A percentile compares a stretch with the other conserved stretches of the same genome.
Conservation (phyloP, 768 basidiomycete genomes). For the Dioszegia crocea region DNA sequence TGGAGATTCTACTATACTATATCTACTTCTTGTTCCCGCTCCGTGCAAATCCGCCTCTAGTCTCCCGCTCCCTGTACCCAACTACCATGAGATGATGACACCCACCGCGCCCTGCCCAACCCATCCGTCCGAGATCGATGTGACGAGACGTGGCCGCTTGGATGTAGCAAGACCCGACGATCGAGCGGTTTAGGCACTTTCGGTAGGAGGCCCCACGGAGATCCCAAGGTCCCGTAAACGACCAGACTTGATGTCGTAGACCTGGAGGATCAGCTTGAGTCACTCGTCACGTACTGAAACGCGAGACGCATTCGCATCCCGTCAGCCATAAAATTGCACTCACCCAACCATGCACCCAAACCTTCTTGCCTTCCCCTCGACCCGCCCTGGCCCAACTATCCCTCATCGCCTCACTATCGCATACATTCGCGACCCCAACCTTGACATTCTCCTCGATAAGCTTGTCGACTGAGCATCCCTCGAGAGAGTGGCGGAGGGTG, state of each 20-base stretch:
- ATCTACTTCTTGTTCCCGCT: too few relatives aligned
- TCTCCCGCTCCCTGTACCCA: too few relatives aligned
- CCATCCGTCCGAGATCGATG: too few relatives aligned
- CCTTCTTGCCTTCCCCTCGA: conserved; percentile 29
- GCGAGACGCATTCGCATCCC: too few relatives aligned
- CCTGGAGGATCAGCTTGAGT: conserved; percentile 12
- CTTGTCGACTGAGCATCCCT: conserved; percentile 36
- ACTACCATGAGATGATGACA: too few relatives aligned
- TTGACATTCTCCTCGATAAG: conserved; percentile 46
- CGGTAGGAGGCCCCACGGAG: conserved; percentile 22
- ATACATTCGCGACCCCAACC: conserved; percentile 45
- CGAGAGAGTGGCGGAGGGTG: conserved; percentile 52
- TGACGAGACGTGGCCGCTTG: too few relatives aligned
- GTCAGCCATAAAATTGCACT: too few relatives aligned
- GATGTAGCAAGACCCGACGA: too few relatives aligned
- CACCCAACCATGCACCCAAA: conserved; percentile 49
- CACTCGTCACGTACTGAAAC: background rate
- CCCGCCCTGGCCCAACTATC: conserved; percentile 37
- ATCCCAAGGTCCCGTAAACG: conserved; percentile 37
- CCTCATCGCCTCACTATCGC: conserved; percentile 43
- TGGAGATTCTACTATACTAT: too few relatives aligned
- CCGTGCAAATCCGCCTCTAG: too few relatives aligned
- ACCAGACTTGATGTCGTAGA: conserved; percentile 43
- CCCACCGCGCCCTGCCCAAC: too few relatives aligned
- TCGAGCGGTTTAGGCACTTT: too few relatives aligned